These are phyloP conservation scores for Xylaria venustula DNA, from an alignment of 495 filamentous ascomycete species.

Conservation along the genomic window DNA sequence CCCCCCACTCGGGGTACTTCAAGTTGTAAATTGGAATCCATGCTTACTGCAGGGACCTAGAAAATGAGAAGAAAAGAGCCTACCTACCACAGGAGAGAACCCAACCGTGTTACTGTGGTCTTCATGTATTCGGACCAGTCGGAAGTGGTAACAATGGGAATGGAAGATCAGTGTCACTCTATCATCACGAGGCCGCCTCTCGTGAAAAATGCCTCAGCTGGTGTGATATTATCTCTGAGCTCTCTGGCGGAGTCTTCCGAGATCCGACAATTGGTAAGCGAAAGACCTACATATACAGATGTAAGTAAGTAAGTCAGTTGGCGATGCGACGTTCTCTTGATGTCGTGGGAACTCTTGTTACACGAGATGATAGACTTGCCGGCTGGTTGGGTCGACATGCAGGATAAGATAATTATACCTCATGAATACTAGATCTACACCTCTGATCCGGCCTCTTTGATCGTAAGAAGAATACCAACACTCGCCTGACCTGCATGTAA, in stretches of 20 bases:
- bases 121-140: constrained; percentile 3
- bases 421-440: background rate
- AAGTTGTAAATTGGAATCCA: background rate
- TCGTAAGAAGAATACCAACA: too few relatives aligned
- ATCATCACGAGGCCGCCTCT: background rate
- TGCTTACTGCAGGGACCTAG: background rate
- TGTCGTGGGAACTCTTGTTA: background rate
- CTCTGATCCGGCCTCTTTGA: background rate
- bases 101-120: background rate
- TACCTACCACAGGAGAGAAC: background rate
- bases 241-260: background rate
- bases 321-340: background rate
- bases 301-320: background rate
- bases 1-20: background rate
- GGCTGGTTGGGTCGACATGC: constrained; percentile 2
- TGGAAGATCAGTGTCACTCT: background rate
- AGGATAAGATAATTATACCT: background rate
- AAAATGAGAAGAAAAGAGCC: background rate
- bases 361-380: background rate
- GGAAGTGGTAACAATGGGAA: background rate
- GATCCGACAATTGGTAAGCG: constrained; percentile 1
- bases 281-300: background rate
- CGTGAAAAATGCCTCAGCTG: constrained; percentile 5
- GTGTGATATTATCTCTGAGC: background rate
- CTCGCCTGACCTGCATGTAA: background rate